Conservation (phyloP, 2,329 filamentous ascomycete genomes). For the Penicillium sp. region DNA sequence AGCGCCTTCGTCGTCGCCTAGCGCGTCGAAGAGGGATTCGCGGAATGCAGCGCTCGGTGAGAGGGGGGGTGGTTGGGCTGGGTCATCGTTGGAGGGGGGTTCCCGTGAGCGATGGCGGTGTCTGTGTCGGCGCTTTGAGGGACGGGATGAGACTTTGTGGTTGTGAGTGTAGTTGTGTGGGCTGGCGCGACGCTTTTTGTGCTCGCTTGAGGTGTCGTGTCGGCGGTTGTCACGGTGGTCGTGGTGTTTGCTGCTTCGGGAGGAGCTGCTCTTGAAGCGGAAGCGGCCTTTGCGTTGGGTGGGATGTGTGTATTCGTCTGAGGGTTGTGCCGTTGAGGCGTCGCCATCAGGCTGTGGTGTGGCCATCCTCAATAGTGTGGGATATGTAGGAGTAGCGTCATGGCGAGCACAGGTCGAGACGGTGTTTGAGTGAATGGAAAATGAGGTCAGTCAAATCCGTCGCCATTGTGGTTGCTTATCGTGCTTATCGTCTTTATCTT, state of each 20-base stretch:
- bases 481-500: background rate
- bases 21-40: conserved; percentile 92
- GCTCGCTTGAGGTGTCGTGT: conserved; percentile 23
- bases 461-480: conserved; percentile 5
- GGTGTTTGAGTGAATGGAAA: background rate
- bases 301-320: conserved; percentile 8
- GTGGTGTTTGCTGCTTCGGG: conserved; percentile 15
- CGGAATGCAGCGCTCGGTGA: conserved; percentile 78
- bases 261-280: conserved; percentile 22
- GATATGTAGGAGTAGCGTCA: background rate
- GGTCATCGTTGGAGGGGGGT: background rate
- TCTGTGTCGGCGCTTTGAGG: conserved; percentile 27
- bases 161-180: conserved; percentile 8
- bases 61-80: conserved; percentile 36
- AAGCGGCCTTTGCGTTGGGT: conserved; percentile 17
- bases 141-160: conserved; percentile 6
- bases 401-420: background rate
- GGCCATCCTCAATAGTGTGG: background rate
- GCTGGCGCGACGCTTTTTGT: conserved; percentile 30
- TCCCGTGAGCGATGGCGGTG: background rate
- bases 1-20: conserved; percentile 95
- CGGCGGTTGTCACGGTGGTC: conserved; percentile 23
- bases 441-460: background rate
- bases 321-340: background rate
- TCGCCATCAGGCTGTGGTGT: background rate